Percentiles rank a stretch among this genome's conserved stretches.
phyloP scores from a whole-genome alignment of 176 grass and related monocot genomes.

The Aegilops longissima region DNA sequence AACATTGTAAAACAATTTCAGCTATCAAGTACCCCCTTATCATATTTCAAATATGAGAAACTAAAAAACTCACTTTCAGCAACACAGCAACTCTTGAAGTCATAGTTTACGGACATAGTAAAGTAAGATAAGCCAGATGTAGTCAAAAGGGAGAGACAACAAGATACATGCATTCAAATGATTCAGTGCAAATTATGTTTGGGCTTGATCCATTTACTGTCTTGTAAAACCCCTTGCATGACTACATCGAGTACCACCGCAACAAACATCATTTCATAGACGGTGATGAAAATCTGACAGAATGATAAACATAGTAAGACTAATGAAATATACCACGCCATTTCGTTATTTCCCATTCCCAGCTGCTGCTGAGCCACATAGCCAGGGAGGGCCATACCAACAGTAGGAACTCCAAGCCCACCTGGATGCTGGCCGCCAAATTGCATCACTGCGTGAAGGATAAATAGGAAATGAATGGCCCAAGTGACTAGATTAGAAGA shows the following conservation, averaged over 20 bases:
- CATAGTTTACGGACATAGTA: not conserved
- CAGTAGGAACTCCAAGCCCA: slow-evolving; percentile 71
- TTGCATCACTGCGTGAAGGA: slow-evolving; percentile 75
- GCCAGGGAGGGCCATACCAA: slow-evolving; percentile 93
- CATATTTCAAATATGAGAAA: slow-evolving; percentile 12
- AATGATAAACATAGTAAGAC: slow-evolving; percentile 6
- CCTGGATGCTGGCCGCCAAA: slow-evolving; percentile 80
- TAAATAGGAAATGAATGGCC: not conserved
- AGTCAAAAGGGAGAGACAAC: slow-evolving; percentile 1
- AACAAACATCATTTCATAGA: not conserved
- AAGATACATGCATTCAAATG: not conserved
- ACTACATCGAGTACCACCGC: not conserved
- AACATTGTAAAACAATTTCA: slow-evolving; percentile 7
- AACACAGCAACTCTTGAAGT: not conserved
- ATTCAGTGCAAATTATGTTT: not conserved
- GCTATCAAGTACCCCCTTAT: not conserved
- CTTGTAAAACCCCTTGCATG: not conserved
- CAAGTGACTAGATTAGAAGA: slow-evolving; percentile 8
- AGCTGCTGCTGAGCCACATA: slow-evolving; percentile 92
- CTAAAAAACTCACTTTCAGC: not conserved
- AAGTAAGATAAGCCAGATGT: not conserved
- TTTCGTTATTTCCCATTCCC: slow-evolving; percentile 87
- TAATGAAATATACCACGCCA: slow-evolving; percentile 74
- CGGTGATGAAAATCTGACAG: not conserved
- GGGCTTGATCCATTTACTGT: not conserved